These are phyloP conservation scores for Russula abietina DNA, from an alignment of 768 basidiomycete genomes.

Conservation along the genomic window DNA sequence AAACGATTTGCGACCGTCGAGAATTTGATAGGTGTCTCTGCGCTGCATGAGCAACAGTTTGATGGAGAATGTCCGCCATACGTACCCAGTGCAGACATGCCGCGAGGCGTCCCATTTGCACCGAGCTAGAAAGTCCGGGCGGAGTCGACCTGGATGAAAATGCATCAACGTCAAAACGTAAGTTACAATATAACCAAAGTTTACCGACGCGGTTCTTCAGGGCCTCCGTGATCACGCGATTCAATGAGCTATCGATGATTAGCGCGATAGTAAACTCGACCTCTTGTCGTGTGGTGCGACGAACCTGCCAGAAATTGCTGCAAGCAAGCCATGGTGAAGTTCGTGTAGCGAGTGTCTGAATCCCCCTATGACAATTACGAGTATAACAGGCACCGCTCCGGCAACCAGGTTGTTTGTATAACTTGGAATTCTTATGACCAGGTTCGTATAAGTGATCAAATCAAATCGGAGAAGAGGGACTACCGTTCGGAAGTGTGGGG, in stretches of 20 bases:
- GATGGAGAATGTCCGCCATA: not conserved
- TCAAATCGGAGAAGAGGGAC: not conserved
- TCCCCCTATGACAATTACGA: constrained; percentile 36
- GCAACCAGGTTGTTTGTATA: constrained; percentile 43
- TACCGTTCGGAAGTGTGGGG: constrained; percentile 21
- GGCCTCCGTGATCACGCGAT: constrained; percentile 44
- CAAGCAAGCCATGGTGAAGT: constrained; percentile 54
- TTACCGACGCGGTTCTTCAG: constrained; percentile 57
- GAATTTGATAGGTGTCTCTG: constrained; percentile 35
- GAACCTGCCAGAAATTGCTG: constrained; percentile 39
- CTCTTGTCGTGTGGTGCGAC: constrained; percentile 12
- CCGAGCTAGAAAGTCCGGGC: constrained; percentile 62
- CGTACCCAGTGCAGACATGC: constrained; percentile 51
- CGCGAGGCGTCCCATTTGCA: constrained; percentile 52
- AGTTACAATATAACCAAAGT: not conserved
- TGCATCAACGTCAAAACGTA: not conserved
- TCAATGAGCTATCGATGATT: constrained; percentile 36
- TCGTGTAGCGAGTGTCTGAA: constrained; percentile 43
- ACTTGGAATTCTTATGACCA: constrained; percentile 42
- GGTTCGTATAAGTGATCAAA: constrained; percentile 3
- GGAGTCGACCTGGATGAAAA: constrained; percentile 37
- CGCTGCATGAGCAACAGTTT: constrained; percentile 2
- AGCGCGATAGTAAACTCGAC: constrained; percentile 3
- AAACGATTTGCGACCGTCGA: constrained; percentile 55
- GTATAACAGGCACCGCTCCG: constrained; percentile 40